These are phyloP conservation scores for Aechmea fasciata DNA, from an alignment of 176 grass and related monocot genomes.

Conservation along the genomic window DNA sequence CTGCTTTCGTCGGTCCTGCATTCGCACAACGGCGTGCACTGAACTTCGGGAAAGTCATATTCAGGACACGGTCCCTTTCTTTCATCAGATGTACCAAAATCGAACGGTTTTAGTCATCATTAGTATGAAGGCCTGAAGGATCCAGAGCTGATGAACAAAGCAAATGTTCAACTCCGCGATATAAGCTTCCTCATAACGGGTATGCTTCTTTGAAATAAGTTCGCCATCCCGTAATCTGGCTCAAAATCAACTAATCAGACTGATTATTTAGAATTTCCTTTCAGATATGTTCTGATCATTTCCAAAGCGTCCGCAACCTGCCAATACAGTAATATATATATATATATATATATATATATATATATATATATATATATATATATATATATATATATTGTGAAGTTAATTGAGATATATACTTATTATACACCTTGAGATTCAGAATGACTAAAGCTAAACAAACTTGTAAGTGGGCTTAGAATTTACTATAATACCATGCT, in stretches of 20 bases:
- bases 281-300: constrained; percentile 23
- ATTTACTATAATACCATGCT: not conserved
- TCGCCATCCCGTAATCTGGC: constrained; percentile 4
- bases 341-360: constrained; percentile 1
- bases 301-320: constrained; percentile 26
- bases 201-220: constrained; percentile 6
- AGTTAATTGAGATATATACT: not conserved
- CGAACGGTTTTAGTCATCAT: too few relatives aligned
- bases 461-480: not conserved
- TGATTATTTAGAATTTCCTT: constrained; percentile 24
- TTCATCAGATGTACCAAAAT: too few relatives aligned
- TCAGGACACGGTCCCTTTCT: too few relatives aligned
- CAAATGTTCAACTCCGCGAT: too few relatives aligned
- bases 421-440: not conserved
- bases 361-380: constrained; percentile 1
- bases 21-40: too few relatives aligned
- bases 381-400: constrained; percentile 1
- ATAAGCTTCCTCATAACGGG: not conserved
- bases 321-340: not conserved
- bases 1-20: too few relatives aligned
- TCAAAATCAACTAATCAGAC: constrained; percentile 12
- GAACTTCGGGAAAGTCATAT: too few relatives aligned
- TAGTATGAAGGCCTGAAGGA: too few relatives aligned
- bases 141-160: too few relatives aligned
- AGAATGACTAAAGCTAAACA: not conserved